These are phyloP conservation scores for Chalciporus sphaerocephalus DNA, from an alignment of 768 basidiomycete species.

Conservation along the genomic window DNA sequence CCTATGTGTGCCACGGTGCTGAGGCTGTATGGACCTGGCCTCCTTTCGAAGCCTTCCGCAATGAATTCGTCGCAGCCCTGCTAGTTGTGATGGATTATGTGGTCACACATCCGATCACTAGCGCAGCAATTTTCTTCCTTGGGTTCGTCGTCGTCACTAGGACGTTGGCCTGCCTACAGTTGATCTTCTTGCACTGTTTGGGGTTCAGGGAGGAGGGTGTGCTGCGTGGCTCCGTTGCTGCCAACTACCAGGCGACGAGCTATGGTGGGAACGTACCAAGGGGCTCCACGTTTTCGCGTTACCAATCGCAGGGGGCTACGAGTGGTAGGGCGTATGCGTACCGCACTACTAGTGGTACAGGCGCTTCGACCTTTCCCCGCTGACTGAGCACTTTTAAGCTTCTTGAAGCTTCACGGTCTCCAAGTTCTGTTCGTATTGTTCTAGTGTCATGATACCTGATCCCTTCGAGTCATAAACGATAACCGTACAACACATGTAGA, in stretches of 20 bases:
- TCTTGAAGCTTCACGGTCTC: too few relatives aligned
- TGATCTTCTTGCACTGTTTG: not conserved
- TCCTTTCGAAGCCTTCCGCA: constrained; percentile 21
- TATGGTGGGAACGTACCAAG: constrained; percentile 16
- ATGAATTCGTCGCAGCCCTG: constrained; percentile 10
- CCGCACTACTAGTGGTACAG: not conserved
- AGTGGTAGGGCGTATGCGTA: not conserved
- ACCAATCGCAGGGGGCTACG: constrained; percentile 10
- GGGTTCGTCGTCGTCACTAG: constrained; percentile 7
- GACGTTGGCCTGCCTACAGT: not conserved
- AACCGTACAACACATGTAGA: constrained; percentile 21
- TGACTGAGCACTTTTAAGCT: not conserved
- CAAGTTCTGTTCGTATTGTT: too few relatives aligned
- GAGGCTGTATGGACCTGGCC: constrained; percentile 18
- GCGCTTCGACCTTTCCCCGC: constrained; percentile 1
- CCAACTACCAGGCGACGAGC: constrained; percentile 20
- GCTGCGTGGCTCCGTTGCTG: constrained; percentile 11
- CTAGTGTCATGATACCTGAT: too few relatives aligned
- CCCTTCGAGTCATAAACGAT: not conserved
- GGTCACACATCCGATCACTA: constrained; percentile 10
- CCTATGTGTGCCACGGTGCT: constrained; percentile 6
- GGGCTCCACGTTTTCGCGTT: constrained; percentile 3
- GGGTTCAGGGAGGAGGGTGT: not conserved
- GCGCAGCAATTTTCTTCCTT: constrained; percentile 10
- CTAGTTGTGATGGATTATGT: constrained; percentile 8